Conservation (phyloP, 352 stramenopile genomes). For the Phytophthora tubulina region DNA sequence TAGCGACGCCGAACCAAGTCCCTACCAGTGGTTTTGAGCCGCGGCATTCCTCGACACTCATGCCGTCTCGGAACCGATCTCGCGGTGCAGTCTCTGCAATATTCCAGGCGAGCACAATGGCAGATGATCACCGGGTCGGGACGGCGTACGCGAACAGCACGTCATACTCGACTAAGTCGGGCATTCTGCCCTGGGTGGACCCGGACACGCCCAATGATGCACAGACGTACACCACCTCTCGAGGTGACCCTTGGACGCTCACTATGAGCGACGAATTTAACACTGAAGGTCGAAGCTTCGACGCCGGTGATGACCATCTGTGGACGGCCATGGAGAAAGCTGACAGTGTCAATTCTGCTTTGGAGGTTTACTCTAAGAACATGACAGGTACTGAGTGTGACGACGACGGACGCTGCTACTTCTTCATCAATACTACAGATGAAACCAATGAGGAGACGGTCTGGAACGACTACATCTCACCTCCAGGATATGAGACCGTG, state of each 20-base stretch:
- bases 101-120: constrained; percentile 11
- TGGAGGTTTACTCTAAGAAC: constrained; percentile 67
- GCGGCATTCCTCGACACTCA: background rate
- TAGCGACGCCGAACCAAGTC: background rate
- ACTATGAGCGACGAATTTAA: constrained; percentile 89
- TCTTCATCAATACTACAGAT: constrained; percentile 63
- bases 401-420: constrained; percentile 55
- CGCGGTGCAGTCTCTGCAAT: constrained; percentile 18
- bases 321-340: constrained; percentile 90
- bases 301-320: constrained; percentile 91
- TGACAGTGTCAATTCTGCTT: constrained; percentile 66
- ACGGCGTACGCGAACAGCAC: background rate
- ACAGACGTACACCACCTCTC: constrained; percentile 49
- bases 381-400: constrained; percentile 42
- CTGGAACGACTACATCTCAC: constrained; percentile 67
- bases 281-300: constrained; percentile 77
- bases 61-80: constrained; percentile 19
- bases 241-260: constrained; percentile 59
- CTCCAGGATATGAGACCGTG: constrained; percentile 53
- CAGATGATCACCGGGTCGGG: background rate
- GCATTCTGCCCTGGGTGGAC: constrained; percentile 65
- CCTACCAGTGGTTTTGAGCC: too few relatives aligned
- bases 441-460: constrained; percentile 51
- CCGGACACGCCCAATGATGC: constrained; percentile 43
- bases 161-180: constrained; percentile 56